Evolutionary conservation across 2,329 filamentous ascomycete species (phyloP), one percentile per base, ranked within the genome.

Genomic region (Cladobotryum mycophilum): DNA sequence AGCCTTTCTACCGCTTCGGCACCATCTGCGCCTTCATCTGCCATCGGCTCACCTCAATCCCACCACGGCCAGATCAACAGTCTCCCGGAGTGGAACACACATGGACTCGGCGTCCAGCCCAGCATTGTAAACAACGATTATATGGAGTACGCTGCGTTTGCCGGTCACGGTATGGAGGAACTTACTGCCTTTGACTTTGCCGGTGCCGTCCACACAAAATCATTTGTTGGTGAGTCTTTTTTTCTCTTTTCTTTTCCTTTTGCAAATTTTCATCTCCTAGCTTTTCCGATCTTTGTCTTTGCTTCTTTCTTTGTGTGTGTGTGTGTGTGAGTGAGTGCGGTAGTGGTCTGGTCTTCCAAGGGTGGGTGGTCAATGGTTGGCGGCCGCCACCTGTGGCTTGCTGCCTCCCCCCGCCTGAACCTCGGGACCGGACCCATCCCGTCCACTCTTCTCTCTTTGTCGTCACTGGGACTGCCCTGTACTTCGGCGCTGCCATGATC

Each of bases 11-110:
- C 77, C 53, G 76, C 75, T 20, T 85, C 80, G 52, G 83, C 68
- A 50, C 79, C 72, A 47, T 87, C 85, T 47, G 81, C 80, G 4
- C 74, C 83, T 6, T 86, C 84, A 1, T 87, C 84, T 8, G 81
- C 80, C 48, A 78, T 84, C 55, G 82, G 82, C 51, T 88, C 84
- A 18, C 84, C 84, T 22, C 80, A 82, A 60, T 84, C 82, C 2
- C 76, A 79, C 55, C 76, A 79, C 60, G 76, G 77, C 50, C 79
- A 79, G 57, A 67, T 78, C 56, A 79, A 79, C 54, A 72, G 73
- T 59, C 75, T 80, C 46, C 73, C 81, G 42, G 79, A 82, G 53
- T 87, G 82, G 80, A 67, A 75, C 56, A 67, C 73, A 17, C 61
- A 64, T 47, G 76, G 76, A 48, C 70, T 86, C 35, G 79, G 76